A percentile compares a stretch with the other conserved stretches of the same genome.
phyloP scores from a whole-genome alignment of 2,329 filamentous ascomycete species.

The Apiospora phragmitis region DNA sequence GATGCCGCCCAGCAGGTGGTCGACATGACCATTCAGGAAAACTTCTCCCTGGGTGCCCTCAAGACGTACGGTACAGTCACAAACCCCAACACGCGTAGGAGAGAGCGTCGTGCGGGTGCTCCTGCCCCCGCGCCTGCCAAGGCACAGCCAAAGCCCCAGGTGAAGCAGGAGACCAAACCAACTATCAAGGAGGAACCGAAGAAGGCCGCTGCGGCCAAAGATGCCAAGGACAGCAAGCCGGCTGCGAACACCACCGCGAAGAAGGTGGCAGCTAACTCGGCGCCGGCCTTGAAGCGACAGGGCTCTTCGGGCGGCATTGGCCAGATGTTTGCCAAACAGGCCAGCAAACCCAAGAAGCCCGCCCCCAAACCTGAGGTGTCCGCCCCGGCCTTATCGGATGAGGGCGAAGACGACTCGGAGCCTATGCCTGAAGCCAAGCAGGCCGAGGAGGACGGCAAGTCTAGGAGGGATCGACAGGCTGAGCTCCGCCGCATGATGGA shows the following conservation, averaged over 20 bases:
- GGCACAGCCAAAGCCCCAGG: slow-evolving; percentile 21
- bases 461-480: slow-evolving; percentile 28
- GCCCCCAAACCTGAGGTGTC: slow-evolving; percentile 18
- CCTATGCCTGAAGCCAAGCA: slow-evolving; percentile 25
- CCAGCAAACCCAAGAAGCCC: slow-evolving; percentile 33
- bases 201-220: slow-evolving; percentile 21
- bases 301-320: slow-evolving; percentile 31
- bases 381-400: slow-evolving; percentile 31
- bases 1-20: slow-evolving; percentile 67
- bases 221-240: slow-evolving; percentile 23
- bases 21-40: slow-evolving; percentile 52
- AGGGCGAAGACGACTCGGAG: slow-evolving; percentile 33
- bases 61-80: slow-evolving; percentile 72
- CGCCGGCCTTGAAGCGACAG: slow-evolving; percentile 51
- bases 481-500: slow-evolving; percentile 36
- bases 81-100: slow-evolving; percentile 65
- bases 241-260: slow-evolving; percentile 40
- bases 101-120: slow-evolving; percentile 41
- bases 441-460: slow-evolving; percentile 20
- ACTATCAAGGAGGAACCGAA: slow-evolving; percentile 38
- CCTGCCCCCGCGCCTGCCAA: slow-evolving; percentile 27
- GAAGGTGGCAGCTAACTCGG: slow-evolving; percentile 29
- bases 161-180: slow-evolving; percentile 38
- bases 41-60: slow-evolving; percentile 57
- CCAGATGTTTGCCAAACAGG: slow-evolving; percentile 35